A percentile compares a stretch with the other conserved stretches of the same genome.
Conservation (phyloP, 1,284 basidiomycete species). For the Cryptococcus sp. region DNA sequence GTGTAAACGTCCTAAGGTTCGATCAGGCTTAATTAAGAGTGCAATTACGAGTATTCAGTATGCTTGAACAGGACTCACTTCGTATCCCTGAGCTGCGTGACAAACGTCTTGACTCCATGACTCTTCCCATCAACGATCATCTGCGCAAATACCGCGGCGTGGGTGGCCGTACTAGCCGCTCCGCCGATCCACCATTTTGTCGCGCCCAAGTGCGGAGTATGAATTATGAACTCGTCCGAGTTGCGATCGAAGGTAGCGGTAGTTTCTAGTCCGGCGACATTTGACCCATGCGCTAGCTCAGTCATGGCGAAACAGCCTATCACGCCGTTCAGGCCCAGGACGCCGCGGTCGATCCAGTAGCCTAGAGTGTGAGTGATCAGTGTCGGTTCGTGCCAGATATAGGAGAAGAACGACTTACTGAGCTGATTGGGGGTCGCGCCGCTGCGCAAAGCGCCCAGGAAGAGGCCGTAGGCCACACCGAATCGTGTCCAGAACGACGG, state of each 20-base stretch:
- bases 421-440: constrained; percentile 53
- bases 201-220: constrained; percentile 59
- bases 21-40: background rate
- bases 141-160: constrained; percentile 61
- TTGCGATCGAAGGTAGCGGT: constrained; percentile 60
- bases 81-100: constrained; percentile 59
- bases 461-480: constrained; percentile 61
- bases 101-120: constrained; percentile 62
- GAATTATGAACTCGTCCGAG: constrained; percentile 61
- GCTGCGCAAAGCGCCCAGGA: constrained; percentile 55
- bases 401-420: constrained; percentile 28
- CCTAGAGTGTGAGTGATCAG: constrained; percentile 23
- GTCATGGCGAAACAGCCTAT: constrained; percentile 64
- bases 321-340: constrained; percentile 59
- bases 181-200: constrained; percentile 64
- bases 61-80: constrained; percentile 46
- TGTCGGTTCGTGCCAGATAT: background rate
- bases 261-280: constrained; percentile 62
- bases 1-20: constrained; percentile 50
- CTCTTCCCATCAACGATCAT: constrained; percentile 59
- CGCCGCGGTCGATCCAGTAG: constrained; percentile 61
- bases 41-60: background rate
- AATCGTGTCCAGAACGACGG: constrained; percentile 61
- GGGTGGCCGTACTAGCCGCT: constrained; percentile 61
- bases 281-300: constrained; percentile 56